phyloP scores from a whole-genome alignment of 129 eudicot genomes.

The Heracleum sosnowskyi region DNA sequence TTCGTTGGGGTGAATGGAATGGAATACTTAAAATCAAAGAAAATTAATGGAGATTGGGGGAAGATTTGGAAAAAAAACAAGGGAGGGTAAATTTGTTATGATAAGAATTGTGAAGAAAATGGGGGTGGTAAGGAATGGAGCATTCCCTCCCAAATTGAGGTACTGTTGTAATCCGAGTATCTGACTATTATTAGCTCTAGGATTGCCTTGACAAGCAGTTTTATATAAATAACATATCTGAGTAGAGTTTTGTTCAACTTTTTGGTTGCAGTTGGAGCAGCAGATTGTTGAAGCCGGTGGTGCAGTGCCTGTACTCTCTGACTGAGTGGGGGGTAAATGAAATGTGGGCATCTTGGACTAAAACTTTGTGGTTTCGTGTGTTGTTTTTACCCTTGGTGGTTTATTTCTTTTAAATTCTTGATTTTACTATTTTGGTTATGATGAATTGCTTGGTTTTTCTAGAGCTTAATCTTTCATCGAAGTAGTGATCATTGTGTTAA shows the following conservation, averaged over 20 bases:
- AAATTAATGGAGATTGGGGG: no score
- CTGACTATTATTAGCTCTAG: neutral
- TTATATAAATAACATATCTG: neutral
- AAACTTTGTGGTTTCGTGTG: neutral
- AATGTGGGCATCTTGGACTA: neutral
- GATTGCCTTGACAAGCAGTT: neutral
- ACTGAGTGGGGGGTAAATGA: neutral
- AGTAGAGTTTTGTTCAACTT: neutral
- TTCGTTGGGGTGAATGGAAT: no score
- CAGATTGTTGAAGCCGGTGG: conserved; percentile 79
- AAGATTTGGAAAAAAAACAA: no score
- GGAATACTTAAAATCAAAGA: no score
- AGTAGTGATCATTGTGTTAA: neutral
- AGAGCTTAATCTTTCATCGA: neutral
- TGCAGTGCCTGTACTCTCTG: conserved; percentile 36
- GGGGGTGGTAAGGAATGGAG: no score
- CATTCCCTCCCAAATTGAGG: no score
- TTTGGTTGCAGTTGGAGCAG: conserved; percentile 58
- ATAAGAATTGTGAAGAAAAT: no score
- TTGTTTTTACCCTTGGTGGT: neutral
- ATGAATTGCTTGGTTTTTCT: neutral
- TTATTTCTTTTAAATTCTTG: no score
- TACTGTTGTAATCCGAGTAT: no score
- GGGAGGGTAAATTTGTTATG: no score
- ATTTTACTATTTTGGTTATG: neutral